These are phyloP conservation scores for Penicillium ochrochloron DNA, from an alignment of 495 filamentous ascomycete genomes.

Conservation along the genomic window DNA sequence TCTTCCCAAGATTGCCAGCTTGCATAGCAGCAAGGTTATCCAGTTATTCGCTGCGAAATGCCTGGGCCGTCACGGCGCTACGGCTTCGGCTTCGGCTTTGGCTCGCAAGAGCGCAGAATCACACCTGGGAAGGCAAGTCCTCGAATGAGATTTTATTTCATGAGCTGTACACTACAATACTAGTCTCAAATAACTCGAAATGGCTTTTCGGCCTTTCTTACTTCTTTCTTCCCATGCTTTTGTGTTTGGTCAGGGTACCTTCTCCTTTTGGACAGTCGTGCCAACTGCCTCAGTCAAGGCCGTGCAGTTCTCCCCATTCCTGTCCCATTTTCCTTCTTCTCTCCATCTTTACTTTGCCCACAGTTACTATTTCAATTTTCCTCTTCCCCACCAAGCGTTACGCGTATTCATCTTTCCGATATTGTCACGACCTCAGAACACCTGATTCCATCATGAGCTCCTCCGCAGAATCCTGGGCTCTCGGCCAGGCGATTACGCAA, in stretches of 20 bases:
- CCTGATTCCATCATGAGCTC: not conserved
- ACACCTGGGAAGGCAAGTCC: conserved; percentile 3
- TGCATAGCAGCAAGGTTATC: not conserved
- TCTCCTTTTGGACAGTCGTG: not conserved
- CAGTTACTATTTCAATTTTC: not conserved
- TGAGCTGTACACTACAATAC: conserved; percentile 20
- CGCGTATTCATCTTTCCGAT: not conserved
- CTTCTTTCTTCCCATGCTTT: conserved; percentile 21
- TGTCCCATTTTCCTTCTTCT: not conserved
- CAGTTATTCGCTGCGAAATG: not conserved
- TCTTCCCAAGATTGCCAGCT: not conserved
- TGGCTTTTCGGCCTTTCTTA: not conserved
- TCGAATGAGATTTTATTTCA: conserved; percentile 1
- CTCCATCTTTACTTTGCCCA: not conserved
- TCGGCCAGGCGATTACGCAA: not conserved
- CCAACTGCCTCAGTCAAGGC: not conserved
- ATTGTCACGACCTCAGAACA: not conserved
- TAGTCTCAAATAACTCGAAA: not conserved
- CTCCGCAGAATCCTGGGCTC: not conserved
- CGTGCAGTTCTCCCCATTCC: not conserved
- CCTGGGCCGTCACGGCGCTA: not conserved
- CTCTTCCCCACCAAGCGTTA: not conserved
- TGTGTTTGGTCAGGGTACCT: not conserved
- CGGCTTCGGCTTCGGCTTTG: not conserved
- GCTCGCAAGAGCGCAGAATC: conserved; percentile 1